Conservation (phyloP, 1,139 yeast species). For the Geotrichum klebahnii region DNA sequence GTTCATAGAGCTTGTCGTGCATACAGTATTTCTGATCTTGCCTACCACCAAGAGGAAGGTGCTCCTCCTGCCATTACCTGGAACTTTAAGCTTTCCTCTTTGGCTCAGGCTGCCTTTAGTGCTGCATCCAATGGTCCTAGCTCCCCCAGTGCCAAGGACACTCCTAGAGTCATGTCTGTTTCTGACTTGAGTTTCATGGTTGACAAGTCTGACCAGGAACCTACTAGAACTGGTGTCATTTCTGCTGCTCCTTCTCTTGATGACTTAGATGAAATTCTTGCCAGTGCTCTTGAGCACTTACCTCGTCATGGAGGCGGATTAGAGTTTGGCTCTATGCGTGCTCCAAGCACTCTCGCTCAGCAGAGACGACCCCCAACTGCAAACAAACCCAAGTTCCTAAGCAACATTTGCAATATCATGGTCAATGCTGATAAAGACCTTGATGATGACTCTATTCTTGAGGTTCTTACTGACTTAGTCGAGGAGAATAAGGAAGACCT, state of each 20-base stretch:
- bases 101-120: constrained; percentile 65
- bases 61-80: constrained; percentile 72
- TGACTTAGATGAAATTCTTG: constrained; percentile 78
- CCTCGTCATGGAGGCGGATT: constrained; percentile 44
- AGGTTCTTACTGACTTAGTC: constrained; percentile 59
- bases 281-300: constrained; percentile 69
- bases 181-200: constrained; percentile 86
- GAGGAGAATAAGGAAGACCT: constrained; percentile 69
- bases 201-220: constrained; percentile 55
- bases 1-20: constrained; percentile 96
- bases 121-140: constrained; percentile 29
- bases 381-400: constrained; percentile 43
- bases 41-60: constrained; percentile 54
- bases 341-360: constrained; percentile 38
- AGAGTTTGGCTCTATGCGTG: constrained; percentile 29
- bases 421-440: constrained; percentile 68
- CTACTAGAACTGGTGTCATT: constrained; percentile 80
- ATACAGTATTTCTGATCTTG: constrained; percentile 75
- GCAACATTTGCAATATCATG: constrained; percentile 78
- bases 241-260: constrained; percentile 80
- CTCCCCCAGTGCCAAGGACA: constrained; percentile 27
- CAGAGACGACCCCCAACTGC: constrained; percentile 37
- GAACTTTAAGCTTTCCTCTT: constrained; percentile 83
- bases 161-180: constrained; percentile 81
- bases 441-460: constrained; percentile 64